phyloP scores from a whole-genome alignment of 2,329 filamentous ascomycete genomes.

The Exophiala sideris region DNA sequence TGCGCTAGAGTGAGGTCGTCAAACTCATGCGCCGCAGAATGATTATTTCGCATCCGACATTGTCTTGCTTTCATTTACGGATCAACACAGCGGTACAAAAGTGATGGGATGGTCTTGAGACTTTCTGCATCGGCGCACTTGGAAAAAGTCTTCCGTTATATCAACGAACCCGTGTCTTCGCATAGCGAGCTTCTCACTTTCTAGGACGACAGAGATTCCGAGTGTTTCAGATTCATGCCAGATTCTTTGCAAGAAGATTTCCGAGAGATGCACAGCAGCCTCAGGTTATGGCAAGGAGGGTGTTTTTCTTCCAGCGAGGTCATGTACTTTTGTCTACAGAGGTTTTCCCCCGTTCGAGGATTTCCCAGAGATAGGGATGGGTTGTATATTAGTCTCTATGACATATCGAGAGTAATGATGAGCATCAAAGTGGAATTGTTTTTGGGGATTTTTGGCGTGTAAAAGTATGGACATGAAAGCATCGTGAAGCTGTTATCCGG shows the following conservation, averaged over 20 bases:
- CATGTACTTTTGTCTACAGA: constrained; percentile 74
- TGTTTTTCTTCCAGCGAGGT: constrained; percentile 88
- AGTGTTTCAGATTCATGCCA: constrained; percentile 11
- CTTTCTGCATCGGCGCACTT: constrained; percentile 23
- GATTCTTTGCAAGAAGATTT: background rate
- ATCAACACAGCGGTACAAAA: constrained; percentile 18
- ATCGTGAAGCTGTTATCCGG: background rate
- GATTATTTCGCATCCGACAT: background rate
- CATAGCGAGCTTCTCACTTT: constrained; percentile 24
- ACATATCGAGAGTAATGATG: constrained; percentile 10
- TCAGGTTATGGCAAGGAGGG: constrained; percentile 7
- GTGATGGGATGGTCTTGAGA: constrained; percentile 10
- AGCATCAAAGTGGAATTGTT: background rate
- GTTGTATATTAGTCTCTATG: constrained; percentile 23
- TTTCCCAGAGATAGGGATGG: constrained; percentile 4
- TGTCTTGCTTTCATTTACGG: constrained; percentile 10
- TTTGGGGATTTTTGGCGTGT: background rate
- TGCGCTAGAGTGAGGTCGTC: background rate
- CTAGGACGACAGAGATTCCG: constrained; percentile 14
- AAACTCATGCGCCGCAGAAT: no score
- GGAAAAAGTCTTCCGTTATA: constrained; percentile 25
- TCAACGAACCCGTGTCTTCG: constrained; percentile 12
- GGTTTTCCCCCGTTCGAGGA: constrained; percentile 3
- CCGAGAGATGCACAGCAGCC: constrained; percentile 9
- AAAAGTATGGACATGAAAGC: background rate